Conservation (phyloP, 176 grass and related monocot species). For the Tillandsia leiboldiana region DNA sequence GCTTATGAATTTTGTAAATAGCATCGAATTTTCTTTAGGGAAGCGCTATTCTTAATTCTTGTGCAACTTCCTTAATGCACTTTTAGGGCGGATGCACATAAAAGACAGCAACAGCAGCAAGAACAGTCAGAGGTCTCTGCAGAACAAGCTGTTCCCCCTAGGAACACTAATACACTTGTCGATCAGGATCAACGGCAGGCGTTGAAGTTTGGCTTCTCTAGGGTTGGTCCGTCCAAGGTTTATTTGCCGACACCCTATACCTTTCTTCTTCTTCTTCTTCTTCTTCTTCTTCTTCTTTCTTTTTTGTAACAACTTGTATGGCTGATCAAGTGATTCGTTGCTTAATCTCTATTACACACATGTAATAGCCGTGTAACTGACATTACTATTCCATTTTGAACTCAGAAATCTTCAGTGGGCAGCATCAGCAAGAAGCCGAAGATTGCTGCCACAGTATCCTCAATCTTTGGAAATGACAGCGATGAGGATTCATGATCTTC, state of each 20-base stretch:
- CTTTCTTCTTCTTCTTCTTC: background rate
- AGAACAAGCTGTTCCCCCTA: constrained; percentile 17
- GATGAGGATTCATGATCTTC: constrained; percentile 48
- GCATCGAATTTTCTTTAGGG: background rate
- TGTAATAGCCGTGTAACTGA: background rate
- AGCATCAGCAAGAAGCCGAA: constrained; percentile 63
- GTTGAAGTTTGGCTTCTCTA: constrained; percentile 94
- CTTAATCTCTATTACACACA: no score
- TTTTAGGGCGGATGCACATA: constrained; percentile 73
- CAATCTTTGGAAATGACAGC: constrained; percentile 63
- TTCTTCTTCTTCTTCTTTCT: no score
- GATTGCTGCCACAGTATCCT: constrained; percentile 46
- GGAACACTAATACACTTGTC: constrained; percentile 13
- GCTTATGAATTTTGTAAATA: constrained; percentile 1
- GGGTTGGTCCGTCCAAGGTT: constrained; percentile 53
- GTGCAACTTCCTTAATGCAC: constrained; percentile 31
- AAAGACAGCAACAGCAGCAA: constrained; percentile 55
- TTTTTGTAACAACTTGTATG: no score
- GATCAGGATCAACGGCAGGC: constrained; percentile 64
- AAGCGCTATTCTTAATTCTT: background rate
- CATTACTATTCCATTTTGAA: background rate
- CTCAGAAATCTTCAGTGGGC: constrained; percentile 34
- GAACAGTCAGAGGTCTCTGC: constrained; percentile 27
- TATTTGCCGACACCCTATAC: background rate
- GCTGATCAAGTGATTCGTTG: no score